Conservation (phyloP, 805 yeast genomes). For the Hemisphaericaspora nanyangensis region DNA sequence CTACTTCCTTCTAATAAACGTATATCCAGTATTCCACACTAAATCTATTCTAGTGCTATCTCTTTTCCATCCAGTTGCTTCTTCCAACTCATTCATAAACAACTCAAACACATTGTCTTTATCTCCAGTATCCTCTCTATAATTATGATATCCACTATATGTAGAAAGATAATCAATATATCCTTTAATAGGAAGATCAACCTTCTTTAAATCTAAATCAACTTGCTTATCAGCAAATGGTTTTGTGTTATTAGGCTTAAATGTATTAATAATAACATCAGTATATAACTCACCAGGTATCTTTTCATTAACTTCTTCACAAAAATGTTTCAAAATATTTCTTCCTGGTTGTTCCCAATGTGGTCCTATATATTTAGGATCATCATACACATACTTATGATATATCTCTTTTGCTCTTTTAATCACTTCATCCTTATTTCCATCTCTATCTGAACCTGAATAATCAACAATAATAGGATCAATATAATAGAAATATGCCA, state of each 20-base stretch:
- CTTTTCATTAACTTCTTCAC: slow-evolving; percentile 38
- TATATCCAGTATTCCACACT: slow-evolving; percentile 50
- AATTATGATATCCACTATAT: slow-evolving; percentile 65
- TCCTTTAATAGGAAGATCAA: slow-evolving; percentile 40
- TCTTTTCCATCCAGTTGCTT: slow-evolving; percentile 43
- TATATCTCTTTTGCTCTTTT: slow-evolving; percentile 24
- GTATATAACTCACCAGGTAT: slow-evolving; percentile 41
- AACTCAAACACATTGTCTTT: slow-evolving; percentile 32
- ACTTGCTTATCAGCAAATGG: slow-evolving; percentile 11
- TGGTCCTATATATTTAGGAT: slow-evolving; percentile 50
- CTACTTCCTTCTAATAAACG: slow-evolving; percentile 38
- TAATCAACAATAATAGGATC: slow-evolving; percentile 36
- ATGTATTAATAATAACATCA: slow-evolving; percentile 30
- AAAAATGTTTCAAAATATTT: slow-evolving; percentile 41
- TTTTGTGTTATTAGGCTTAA: slow-evolving; percentile 14
- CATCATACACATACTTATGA: slow-evolving; percentile 39
- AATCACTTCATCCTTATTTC: slow-evolving; percentile 11
- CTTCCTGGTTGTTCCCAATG: slow-evolving; percentile 91
- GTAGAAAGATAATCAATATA: slow-evolving; percentile 58
- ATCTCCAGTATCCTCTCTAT: slow-evolving; percentile 37
- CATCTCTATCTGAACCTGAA: slow-evolving; percentile 6
- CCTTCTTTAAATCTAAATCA: slow-evolving; percentile 31
- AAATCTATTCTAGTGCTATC: slow-evolving; percentile 38
- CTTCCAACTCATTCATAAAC: slow-evolving; percentile 31
- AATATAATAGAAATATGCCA: slow-evolving; percentile 41